These are phyloP conservation scores for Calamus simplicifolius DNA, from an alignment of 176 grass and related monocot genomes.

Conservation along the genomic window DNA sequence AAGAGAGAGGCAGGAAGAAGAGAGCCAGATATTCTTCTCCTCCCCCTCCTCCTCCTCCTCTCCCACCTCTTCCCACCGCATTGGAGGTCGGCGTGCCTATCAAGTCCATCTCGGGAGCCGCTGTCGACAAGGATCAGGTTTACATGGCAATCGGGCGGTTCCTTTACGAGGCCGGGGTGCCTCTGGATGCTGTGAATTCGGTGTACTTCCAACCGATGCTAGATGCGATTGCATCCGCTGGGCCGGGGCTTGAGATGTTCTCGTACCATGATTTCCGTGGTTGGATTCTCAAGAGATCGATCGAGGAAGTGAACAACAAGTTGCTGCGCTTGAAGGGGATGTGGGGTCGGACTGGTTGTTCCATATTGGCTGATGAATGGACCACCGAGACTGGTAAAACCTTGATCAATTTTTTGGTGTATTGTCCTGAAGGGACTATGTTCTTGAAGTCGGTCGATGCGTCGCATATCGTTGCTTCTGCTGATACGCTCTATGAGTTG, in stretches of 20 bases:
- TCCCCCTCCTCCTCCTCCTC: slow-evolving; percentile 8
- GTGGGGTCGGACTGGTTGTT: slow-evolving; percentile 71
- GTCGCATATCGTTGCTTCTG: slow-evolving; percentile 48
- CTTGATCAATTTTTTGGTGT: slow-evolving; percentile 73
- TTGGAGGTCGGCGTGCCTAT: slow-evolving; percentile 7
- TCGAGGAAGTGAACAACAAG: slow-evolving; percentile 49
- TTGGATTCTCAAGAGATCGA: slow-evolving; percentile 51
- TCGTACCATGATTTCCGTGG: slow-evolving; percentile 71
- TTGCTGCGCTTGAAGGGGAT: slow-evolving; percentile 40
- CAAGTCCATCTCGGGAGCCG: background rate
- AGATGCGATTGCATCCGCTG: slow-evolving; percentile 42
- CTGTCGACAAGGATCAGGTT: slow-evolving; percentile 46
- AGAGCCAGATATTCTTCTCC: slow-evolving; percentile 12
- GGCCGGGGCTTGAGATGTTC: slow-evolving; percentile 33
- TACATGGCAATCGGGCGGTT: slow-evolving; percentile 61
- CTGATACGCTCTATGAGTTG: slow-evolving; percentile 57
- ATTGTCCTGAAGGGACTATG: slow-evolving; percentile 79
- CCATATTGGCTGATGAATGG: slow-evolving; percentile 74
- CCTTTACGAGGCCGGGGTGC: slow-evolving; percentile 56
- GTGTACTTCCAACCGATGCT: slow-evolving; percentile 75
- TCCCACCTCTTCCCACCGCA: slow-evolving; percentile 17
- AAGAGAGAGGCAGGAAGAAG: slow-evolving; percentile 42
- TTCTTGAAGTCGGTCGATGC: slow-evolving; percentile 82
- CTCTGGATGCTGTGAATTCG: slow-evolving; percentile 68
- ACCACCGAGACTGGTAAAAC: slow-evolving; percentile 47